Conservation (phyloP, 306 rosid species). For the Cicer judaicum region DNA sequence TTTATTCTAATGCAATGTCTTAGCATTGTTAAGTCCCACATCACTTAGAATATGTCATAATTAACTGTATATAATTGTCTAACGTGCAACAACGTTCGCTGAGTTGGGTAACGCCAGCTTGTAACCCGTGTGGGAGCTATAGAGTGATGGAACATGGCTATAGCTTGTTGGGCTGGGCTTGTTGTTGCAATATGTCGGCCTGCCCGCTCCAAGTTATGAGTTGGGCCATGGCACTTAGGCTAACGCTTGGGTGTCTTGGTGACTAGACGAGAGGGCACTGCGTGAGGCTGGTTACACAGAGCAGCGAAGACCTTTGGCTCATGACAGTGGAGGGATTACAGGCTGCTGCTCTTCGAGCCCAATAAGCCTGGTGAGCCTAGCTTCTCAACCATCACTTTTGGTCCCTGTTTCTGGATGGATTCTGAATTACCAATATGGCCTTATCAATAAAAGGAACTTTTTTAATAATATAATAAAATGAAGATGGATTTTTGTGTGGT, state of each 20-base stretch:
- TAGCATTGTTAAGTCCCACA: neutral
- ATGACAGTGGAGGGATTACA: slow-evolving; percentile 6
- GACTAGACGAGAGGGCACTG: neutral
- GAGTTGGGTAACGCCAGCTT: neutral
- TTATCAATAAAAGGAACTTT: too few species aligned
- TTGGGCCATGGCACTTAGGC: neutral
- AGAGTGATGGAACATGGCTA: neutral
- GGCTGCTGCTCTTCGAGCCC: neutral
- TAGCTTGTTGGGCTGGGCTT: neutral
- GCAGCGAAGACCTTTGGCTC: neutral
- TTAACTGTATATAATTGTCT: neutral
- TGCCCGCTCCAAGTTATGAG: neutral
- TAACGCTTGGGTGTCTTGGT: neutral
- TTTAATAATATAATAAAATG: too few species aligned
- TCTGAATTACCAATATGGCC: too few species aligned
- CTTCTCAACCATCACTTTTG: neutral
- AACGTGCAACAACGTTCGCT: neutral
- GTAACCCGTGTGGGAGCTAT: neutral
- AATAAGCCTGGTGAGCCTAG: neutral
- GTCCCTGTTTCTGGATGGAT: too few species aligned
- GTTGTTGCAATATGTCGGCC: neutral
- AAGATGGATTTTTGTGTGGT: too few species aligned
- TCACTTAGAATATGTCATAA: neutral
- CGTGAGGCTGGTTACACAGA: slow-evolving; percentile 23
- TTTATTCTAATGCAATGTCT: neutral